phyloP scores from a whole-genome alignment of 2,329 filamentous ascomycete genomes.

The Lachnellula occidentalis region DNA sequence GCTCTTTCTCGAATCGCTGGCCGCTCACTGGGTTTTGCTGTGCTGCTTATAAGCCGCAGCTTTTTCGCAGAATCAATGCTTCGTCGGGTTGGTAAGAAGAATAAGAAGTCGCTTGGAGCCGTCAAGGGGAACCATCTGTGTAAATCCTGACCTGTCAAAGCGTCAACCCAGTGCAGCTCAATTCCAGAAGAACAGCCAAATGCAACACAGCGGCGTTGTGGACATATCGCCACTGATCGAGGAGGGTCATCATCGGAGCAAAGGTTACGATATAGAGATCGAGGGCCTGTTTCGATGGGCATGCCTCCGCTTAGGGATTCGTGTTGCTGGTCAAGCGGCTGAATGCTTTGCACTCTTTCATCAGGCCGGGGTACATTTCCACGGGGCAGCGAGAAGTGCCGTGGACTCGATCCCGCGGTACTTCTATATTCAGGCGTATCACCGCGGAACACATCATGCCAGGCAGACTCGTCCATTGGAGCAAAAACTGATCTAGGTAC shows the following conservation, averaged over 20 bases:
- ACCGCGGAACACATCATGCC: conserved; percentile 16
- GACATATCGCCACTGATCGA: conserved; percentile 59
- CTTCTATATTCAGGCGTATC: conserved; percentile 6
- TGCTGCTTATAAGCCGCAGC: conserved; percentile 57
- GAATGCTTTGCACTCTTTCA: conserved; percentile 5
- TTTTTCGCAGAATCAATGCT: conserved; percentile 50
- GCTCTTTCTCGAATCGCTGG: conserved; percentile 23
- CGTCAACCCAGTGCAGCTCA: conserved; percentile 55
- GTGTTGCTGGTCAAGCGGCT: conserved; percentile 2
- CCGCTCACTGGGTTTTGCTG: conserved; percentile 39
- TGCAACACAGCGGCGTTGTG: conserved; percentile 57
- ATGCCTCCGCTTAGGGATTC: conserved; percentile 11
- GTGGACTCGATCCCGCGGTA: conserved; percentile 9
- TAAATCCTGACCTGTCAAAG: conserved; percentile 41
- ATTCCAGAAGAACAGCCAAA: conserved; percentile 60
- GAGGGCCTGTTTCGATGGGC: conserved; percentile 30
- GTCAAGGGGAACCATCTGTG: conserved; percentile 51
- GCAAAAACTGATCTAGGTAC: conserved; percentile 10
- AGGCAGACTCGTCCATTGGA: conserved; percentile 5
- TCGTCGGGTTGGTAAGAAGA: conserved; percentile 52
- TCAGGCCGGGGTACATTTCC: conserved; percentile 1
- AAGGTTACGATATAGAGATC: conserved; percentile 41
- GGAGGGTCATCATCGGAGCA: conserved; percentile 58
- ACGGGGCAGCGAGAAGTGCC: conserved; percentile 8
- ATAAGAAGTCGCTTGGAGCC: conserved; percentile 49